Evolutionary conservation across 2,329 filamentous ascomycete genomes (phyloP).

Genomic region (Zymoseptoria pseudotritici): DNA sequence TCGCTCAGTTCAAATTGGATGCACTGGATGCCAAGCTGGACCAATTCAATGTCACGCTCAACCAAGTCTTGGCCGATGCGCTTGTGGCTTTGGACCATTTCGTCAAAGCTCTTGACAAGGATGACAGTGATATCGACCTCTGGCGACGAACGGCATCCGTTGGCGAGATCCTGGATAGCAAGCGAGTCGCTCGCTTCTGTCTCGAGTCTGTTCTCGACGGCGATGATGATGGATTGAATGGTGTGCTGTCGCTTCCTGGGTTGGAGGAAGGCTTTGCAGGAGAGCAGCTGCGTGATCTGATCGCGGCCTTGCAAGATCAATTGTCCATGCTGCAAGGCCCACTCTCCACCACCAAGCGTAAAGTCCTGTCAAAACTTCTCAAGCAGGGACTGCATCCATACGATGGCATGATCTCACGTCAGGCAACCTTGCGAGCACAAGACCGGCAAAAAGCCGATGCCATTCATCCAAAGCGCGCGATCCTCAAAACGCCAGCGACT

Average conservation of each 20-base stretch:
- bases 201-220: slow-evolving; percentile 57
- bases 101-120: slow-evolving; percentile 55
- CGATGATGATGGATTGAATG: slow-evolving; percentile 50
- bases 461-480: slow-evolving; percentile 10
- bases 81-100: slow-evolving; percentile 47
- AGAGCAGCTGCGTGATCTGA: slow-evolving; percentile 43
- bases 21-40: slow-evolving; percentile 22
- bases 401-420: slow-evolving; percentile 31
- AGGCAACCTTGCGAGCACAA: slow-evolving; percentile 7
- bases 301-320: slow-evolving; percentile 47
- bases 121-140: slow-evolving; percentile 57
- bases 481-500: slow-evolving; percentile 21
- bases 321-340: slow-evolving; percentile 48
- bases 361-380: slow-evolving; percentile 46
- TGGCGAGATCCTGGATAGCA: slow-evolving; percentile 50
- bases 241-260: slow-evolving; percentile 50
- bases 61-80: slow-evolving; percentile 28
- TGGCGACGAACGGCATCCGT: slow-evolving; percentile 56
- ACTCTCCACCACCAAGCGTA: slow-evolving; percentile 42
- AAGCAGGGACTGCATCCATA: slow-evolving; percentile 50
- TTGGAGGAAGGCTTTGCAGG: slow-evolving; percentile 49
- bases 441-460: background rate
- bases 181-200: slow-evolving; percentile 53
- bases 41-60: slow-evolving; percentile 18
- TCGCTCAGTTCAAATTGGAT: slow-evolving; percentile 87